Evolutionary conservation across 192 early-diverging fungal species (phyloP).

Genomic region (Diversispora epigaea): DNA sequence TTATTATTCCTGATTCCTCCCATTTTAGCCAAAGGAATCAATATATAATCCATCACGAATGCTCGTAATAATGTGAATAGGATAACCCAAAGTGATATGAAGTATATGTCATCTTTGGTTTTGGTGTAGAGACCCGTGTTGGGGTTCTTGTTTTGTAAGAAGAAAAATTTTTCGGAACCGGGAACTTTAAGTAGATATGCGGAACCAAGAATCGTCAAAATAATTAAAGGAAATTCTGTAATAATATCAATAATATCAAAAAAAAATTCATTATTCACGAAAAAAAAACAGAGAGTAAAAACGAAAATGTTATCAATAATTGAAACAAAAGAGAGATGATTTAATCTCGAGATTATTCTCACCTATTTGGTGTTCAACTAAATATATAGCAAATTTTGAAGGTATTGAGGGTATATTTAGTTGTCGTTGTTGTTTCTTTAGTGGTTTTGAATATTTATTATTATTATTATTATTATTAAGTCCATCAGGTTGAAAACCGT

Average conservation of each 20-base stretch:
- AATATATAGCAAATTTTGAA: not conserved
- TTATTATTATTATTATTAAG: not conserved
- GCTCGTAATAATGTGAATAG: slow-evolving; percentile 64
- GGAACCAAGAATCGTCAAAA: not conserved
- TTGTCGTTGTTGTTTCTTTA: not conserved
- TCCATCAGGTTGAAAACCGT: not conserved
- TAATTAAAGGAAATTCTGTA: slow-evolving; percentile 10
- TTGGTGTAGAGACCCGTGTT: slow-evolving; percentile 42
- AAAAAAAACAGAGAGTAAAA: not conserved
- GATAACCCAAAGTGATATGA: slow-evolving; percentile 66
- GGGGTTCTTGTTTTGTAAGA: slow-evolving; percentile 37
- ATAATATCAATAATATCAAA: not conserved
- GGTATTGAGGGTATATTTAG: not conserved
- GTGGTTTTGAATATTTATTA: not conserved
- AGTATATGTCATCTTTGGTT: slow-evolving; percentile 58
- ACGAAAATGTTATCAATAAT: not conserved
- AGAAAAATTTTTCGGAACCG: slow-evolving; percentile 39
- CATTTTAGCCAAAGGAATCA: slow-evolving; percentile 45
- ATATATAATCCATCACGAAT: slow-evolving; percentile 51
- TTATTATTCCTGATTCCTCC: slow-evolving; percentile 39
- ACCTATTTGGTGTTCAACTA: slow-evolving; percentile 20
- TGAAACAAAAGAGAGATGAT: not conserved
- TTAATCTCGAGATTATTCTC: not conserved
- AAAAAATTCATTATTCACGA: not conserved
- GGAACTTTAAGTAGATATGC: not conserved